Evolutionary conservation across 176 grass and related monocot genomes (phyloP).

Genomic region (Eremochloa ophiuroides): DNA sequence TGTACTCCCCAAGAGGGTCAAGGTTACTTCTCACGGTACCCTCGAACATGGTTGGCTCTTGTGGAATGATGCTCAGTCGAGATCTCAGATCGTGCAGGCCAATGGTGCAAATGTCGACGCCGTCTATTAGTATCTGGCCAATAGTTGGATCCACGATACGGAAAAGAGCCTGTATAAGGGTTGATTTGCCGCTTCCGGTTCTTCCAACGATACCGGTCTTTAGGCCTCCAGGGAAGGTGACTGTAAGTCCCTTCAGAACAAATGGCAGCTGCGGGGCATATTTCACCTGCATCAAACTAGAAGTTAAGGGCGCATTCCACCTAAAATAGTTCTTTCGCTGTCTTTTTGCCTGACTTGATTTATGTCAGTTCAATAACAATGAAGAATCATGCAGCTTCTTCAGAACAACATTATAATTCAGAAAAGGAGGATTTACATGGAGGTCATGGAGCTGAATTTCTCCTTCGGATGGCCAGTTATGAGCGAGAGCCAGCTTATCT

Average conservation of each 20-base stretch:
- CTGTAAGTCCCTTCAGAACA: constrained; percentile 70
- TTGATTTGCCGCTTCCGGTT: constrained; percentile 93
- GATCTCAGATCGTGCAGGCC: constrained; percentile 91
- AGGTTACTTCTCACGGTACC: constrained; percentile 89
- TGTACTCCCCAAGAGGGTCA: constrained; percentile 78
- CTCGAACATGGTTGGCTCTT: constrained; percentile 91
- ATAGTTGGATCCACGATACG: constrained; percentile 75
- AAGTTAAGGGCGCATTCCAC: background rate
- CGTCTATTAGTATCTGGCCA: constrained; percentile 70
- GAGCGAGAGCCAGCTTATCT: constrained; percentile 40
- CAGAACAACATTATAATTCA: background rate
- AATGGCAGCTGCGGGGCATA: constrained; percentile 70
- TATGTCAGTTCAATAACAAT: background rate
- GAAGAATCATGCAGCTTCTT: background rate
- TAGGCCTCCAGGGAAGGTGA: constrained; percentile 63
- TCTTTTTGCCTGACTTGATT: background rate
- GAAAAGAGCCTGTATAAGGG: constrained; percentile 84
- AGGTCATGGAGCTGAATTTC: constrained; percentile 56
- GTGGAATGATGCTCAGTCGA: constrained; percentile 85
- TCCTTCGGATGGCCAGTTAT: constrained; percentile 53
- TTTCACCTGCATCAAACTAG: constrained; percentile 51
- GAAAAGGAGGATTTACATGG: constrained; percentile 37
- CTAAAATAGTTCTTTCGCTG: background rate
- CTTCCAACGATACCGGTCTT: constrained; percentile 94
- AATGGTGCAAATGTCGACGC: constrained; percentile 67